phyloP scores from a whole-genome alignment of 2,329 filamentous ascomycete species.

The Triangularia setosa region DNA sequence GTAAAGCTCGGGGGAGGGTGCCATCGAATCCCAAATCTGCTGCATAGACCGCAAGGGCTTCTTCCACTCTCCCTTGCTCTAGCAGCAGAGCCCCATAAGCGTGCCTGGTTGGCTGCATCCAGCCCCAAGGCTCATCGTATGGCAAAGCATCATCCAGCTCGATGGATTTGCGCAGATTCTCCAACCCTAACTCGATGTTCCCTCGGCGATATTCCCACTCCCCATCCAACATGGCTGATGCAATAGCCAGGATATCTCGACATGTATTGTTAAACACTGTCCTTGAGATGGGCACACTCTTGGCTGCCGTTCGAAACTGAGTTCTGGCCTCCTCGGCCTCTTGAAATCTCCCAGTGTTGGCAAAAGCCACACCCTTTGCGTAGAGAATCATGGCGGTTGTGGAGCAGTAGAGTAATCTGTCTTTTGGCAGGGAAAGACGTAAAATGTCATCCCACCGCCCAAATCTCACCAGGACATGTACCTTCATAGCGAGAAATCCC shows the following conservation, averaged over 20 bases:
- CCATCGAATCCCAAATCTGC: conserved; percentile 59
- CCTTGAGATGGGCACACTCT: conserved; percentile 53
- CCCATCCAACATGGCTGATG: conserved; percentile 65
- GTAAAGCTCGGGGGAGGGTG: conserved; percentile 59
- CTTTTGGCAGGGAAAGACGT: conserved; percentile 50
- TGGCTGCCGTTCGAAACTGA: conserved; percentile 49
- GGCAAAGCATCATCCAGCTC: conserved; percentile 58
- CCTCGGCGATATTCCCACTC: conserved; percentile 67
- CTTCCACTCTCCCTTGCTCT: conserved; percentile 57
- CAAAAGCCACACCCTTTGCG: conserved; percentile 62
- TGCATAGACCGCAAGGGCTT: conserved; percentile 55
- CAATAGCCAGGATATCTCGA: conserved; percentile 59
- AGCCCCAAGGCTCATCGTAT: conserved; percentile 74
- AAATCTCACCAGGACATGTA: conserved; percentile 70
- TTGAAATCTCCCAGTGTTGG: conserved; percentile 51
- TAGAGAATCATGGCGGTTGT: conserved; percentile 68
- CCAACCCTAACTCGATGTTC: conserved; percentile 56
- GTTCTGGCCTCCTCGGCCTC: conserved; percentile 51
- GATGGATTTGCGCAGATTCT: conserved; percentile 54
- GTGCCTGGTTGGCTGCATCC: conserved; percentile 73
- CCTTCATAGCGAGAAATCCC: conserved; percentile 61
- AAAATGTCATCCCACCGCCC: conserved; percentile 67
- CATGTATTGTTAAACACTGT: conserved; percentile 68
- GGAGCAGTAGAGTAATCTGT: conserved; percentile 60
- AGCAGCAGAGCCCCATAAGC: conserved; percentile 66